Evolutionary conservation across 2,329 filamentous ascomycete species (phyloP).

Genomic region (Diaporthe velutina): DNA sequence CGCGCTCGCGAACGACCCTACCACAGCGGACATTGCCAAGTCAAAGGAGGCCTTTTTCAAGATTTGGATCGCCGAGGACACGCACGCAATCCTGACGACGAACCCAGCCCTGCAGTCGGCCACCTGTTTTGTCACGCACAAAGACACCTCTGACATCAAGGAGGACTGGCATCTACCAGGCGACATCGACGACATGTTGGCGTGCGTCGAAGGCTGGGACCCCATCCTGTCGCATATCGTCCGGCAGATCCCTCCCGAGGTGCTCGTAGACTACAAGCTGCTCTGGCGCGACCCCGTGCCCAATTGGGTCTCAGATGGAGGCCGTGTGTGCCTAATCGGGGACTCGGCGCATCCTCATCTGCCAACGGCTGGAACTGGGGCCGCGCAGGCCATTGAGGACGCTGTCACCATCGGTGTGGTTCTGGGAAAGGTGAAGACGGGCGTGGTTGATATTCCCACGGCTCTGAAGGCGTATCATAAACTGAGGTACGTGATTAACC

Average conservation of each 20-base stretch:
- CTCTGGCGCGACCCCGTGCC: conserved; percentile 21
- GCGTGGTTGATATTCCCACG: background rate
- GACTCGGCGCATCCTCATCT: conserved; percentile 22
- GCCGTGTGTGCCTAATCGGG: conserved; percentile 14
- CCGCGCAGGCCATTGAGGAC: conserved; percentile 22
- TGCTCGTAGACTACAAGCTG: conserved; percentile 7
- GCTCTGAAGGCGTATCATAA: conserved; percentile 1
- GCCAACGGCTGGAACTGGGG: conserved; percentile 13
- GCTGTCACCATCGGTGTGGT: background rate
- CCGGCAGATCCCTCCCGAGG: background rate
- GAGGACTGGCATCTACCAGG: conserved; percentile 26
- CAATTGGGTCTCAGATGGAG: conserved; percentile 21
- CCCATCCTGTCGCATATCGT: background rate
- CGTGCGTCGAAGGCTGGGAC: conserved; percentile 13
- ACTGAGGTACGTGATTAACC: conserved; percentile 11
- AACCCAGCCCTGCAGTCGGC: conserved; percentile 6
- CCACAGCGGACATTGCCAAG: background rate
- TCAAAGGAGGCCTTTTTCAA: background rate
- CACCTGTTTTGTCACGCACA: no score
- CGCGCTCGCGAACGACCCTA: background rate
- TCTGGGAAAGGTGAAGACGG: conserved; percentile 17
- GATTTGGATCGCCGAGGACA: conserved; percentile 19
- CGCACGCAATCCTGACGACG: conserved; percentile 25
- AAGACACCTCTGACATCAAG: conserved; percentile 5
- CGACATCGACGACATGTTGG: conserved; percentile 13